Base-by-base conservation (phyloP, 2,329 filamentous ascomycete species). In the Dichotomopilus funicola region DNA sequence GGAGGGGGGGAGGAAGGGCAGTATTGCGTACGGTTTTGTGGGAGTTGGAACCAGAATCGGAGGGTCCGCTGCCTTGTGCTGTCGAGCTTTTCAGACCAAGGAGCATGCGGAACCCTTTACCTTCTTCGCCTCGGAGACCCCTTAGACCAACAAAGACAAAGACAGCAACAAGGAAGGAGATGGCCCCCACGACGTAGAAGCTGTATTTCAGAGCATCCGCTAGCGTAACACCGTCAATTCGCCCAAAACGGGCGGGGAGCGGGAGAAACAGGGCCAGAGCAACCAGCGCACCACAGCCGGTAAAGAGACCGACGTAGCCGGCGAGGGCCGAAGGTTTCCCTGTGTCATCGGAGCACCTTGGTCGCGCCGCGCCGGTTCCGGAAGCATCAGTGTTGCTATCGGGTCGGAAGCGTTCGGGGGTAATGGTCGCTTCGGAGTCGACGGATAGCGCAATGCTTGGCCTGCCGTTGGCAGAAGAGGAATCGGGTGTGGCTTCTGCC, bases 241-340 rank as follows among this genome's bases (percentile, higher is more conserved):
- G 82, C 33, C 78, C 78, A 66, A 97, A 95, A 37, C 80, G 80
- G 2, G 90, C 87, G 0, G 94, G 94, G 13, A 99, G 79, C 5
- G 92, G 94, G 11, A 99, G 78, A 67, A 99, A 97, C 37, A 94
- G 66, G 0, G 77, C 72, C 35, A 99, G 75, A 9, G 94, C 91
- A 4, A 99, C 78, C 5, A 99, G 78, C 11, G 94, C 94, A 58
- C 94, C 94, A 64, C 89, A 89, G 31, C 94, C 94, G 6, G 94
- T 96, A 68, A 95, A 95, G 56, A 96, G 76, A 4, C 94, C 94
- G 5, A 99, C 94, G 50, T 91, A 84, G 0, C 94, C 94, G 12
- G 94, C 92, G 33, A 99, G 79, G 13, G 77, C 75, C 1, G 79
- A 78, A 1, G 81, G 77, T 59, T 79, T 79, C n/a, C 72, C 71